These are phyloP conservation scores for Kwoniella sp. DNA, from an alignment of 768 basidiomycete genomes.

Conservation along the genomic window DNA sequence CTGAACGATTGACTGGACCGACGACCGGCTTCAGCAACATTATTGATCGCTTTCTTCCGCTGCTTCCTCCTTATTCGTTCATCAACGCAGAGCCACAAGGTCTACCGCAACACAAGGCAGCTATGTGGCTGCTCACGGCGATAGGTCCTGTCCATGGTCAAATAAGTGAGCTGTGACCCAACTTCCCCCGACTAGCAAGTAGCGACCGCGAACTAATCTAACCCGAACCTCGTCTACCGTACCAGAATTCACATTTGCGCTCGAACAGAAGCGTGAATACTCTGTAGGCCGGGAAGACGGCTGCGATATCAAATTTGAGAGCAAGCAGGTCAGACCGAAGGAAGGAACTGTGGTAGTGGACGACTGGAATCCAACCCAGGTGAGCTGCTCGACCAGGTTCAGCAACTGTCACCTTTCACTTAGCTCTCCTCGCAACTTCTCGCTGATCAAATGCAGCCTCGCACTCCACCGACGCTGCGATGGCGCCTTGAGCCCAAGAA, in stretches of 20 bases:
- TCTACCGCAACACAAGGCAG: too few species aligned
- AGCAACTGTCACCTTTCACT: not conserved
- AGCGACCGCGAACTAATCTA: not conserved
- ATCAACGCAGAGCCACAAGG: too few species aligned
- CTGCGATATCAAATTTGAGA: conserved; percentile 39
- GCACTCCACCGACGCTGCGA: conserved; percentile 26
- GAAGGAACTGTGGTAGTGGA: conserved; percentile 38
- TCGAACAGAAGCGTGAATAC: conserved; percentile 40
- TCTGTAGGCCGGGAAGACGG: conserved; percentile 35
- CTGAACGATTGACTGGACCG: not conserved
- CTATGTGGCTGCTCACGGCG: conserved; percentile 43
- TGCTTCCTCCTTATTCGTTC: not conserved
- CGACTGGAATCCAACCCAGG: conserved; percentile 44
- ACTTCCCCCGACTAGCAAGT: too few species aligned
- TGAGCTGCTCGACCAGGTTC: conserved; percentile 25
- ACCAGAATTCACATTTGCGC: conserved; percentile 45
- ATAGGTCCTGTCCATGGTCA: conserved; percentile 43
- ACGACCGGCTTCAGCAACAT: not conserved
- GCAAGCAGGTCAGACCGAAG: conserved; percentile 25
- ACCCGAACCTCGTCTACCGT: not conserved
- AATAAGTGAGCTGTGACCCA: conserved; percentile 16
- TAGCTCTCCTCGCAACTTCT: not conserved
- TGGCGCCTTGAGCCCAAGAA: conserved; percentile 40
- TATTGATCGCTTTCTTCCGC: not conserved
- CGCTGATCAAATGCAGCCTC: conserved; percentile 18